These are phyloP conservation scores for Linnemannia elongata DNA, from an alignment of 192 early-diverging fungal genomes.

Conservation along the genomic window DNA sequence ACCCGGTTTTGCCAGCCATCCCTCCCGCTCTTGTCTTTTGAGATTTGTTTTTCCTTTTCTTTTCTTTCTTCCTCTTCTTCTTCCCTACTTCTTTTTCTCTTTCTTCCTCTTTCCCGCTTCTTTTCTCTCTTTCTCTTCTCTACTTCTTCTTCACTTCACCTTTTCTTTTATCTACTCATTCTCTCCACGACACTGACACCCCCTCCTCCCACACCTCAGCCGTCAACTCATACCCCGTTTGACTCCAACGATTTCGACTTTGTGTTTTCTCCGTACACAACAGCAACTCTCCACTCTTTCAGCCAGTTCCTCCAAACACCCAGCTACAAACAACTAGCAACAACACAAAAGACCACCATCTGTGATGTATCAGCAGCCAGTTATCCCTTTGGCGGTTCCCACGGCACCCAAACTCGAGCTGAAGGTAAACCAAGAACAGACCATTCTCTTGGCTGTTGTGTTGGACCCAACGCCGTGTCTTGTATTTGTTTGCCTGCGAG, in stretches of 20 bases:
- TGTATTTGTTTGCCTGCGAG: not conserved
- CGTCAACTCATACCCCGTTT: not conserved
- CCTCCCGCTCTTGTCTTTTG: not conserved
- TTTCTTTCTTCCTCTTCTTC: not conserved
- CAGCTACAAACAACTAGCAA: not conserved
- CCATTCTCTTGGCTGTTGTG: too few relatives aligned
- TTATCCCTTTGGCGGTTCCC: constrained; percentile 28
- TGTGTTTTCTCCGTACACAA: too few relatives aligned
- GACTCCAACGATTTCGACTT: not conserved
- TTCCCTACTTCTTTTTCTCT: not conserved
- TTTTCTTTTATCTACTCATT: not conserved
- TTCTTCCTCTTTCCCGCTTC: too few relatives aligned
- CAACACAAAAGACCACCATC: not conserved
- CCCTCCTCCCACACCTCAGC: not conserved
- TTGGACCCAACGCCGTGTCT: not conserved
- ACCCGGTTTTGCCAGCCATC: not conserved
- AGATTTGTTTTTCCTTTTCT: not conserved
- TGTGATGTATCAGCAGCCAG: constrained; percentile 21
- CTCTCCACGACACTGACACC: not conserved
- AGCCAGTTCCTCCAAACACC: not conserved
- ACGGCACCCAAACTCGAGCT: constrained; percentile 45
- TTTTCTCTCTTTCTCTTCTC: not conserved
- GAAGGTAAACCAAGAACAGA: constrained; percentile 6
- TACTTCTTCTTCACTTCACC: not conserved
- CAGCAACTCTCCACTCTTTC: not conserved